Conservation (phyloP, 805 yeast species). For the Isabelozyma pseudorhagii region DNA sequence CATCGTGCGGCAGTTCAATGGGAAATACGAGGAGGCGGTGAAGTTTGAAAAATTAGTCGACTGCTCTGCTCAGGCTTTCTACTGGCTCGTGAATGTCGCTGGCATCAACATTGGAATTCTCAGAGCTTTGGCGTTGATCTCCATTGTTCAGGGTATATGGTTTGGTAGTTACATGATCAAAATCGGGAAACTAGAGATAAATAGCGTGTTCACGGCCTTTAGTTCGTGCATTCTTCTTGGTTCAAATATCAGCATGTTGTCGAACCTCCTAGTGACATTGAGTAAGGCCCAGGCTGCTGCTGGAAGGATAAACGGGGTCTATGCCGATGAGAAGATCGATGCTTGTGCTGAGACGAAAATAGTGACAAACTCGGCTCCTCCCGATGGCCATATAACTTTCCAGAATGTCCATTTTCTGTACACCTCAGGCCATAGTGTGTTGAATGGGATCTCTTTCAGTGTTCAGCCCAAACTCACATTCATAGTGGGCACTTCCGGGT, state of each 20-base stretch:
- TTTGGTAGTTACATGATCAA: conserved; percentile 73
- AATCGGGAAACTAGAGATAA: conserved; percentile 47
- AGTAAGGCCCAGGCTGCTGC: conserved; percentile 76
- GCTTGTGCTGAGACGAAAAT: not conserved
- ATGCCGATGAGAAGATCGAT: not conserved
- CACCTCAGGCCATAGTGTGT: conserved; percentile 46
- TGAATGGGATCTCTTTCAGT: conserved; percentile 28
- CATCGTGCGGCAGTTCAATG: conserved; percentile 60
- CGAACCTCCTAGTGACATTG: conserved; percentile 56
- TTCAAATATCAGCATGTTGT: conserved; percentile 49
- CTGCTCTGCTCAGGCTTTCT: conserved; percentile 36
- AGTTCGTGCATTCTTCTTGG: conserved; percentile 78
- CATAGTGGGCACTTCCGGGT: conserved; percentile 85
- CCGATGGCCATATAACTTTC: conserved; percentile 52
- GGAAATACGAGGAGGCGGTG: conserved; percentile 49
- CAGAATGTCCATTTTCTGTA: conserved; percentile 60
- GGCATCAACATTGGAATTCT: conserved; percentile 56
- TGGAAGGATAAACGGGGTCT: conserved; percentile 43
- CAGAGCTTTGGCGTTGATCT: conserved; percentile 56
- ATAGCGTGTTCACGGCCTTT: conserved; percentile 77
- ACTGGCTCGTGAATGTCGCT: conserved; percentile 44
- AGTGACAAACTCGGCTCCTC: not conserved
- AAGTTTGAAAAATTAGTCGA: conserved; percentile 39
- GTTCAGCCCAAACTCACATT: conserved; percentile 41
- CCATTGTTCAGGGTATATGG: conserved; percentile 93